A percentile compares a stretch with the other conserved stretches of the same genome.
Conservation (phyloP, 305 asterid genomes). For the Solanum hybrid region DNA sequence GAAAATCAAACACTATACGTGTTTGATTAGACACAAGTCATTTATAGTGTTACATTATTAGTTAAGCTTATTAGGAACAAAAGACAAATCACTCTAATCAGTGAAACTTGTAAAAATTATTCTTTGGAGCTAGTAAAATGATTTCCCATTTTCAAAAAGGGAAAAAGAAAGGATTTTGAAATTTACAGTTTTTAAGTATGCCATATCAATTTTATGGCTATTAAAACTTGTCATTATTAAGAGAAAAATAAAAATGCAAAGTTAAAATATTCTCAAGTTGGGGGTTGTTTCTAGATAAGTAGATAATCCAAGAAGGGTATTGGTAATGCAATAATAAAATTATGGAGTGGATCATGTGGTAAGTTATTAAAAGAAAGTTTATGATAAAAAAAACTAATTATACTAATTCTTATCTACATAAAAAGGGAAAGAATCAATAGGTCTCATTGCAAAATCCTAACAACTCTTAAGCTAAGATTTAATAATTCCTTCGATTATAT, state of each 20-base stretch:
- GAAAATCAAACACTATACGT: neutral
- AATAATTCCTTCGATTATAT: neutral
- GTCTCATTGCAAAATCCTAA: neutral
- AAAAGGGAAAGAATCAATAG: neutral
- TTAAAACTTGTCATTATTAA: neutral
- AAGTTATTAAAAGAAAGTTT: neutral
- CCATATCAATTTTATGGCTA: neutral
- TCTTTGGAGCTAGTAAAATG: neutral
- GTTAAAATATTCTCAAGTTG: neutral
- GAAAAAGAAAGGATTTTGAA: neutral
- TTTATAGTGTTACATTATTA: neutral
- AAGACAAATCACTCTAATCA: neutral
- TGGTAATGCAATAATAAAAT: neutral
- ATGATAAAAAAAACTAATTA: neutral
- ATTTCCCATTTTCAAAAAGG: neutral
- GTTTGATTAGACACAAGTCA: neutral
- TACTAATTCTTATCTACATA: neutral
- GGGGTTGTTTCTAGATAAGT: neutral
- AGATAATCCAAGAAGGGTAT: neutral
- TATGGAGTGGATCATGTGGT: neutral
- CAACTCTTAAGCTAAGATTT: neutral
- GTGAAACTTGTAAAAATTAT: neutral
- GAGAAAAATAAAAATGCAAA: neutral
- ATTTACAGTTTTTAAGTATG: neutral
- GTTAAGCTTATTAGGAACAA: neutral